phyloP scores from a whole-genome alignment of 257 asterid genomes.

The Fraxinus excelsior region DNA sequence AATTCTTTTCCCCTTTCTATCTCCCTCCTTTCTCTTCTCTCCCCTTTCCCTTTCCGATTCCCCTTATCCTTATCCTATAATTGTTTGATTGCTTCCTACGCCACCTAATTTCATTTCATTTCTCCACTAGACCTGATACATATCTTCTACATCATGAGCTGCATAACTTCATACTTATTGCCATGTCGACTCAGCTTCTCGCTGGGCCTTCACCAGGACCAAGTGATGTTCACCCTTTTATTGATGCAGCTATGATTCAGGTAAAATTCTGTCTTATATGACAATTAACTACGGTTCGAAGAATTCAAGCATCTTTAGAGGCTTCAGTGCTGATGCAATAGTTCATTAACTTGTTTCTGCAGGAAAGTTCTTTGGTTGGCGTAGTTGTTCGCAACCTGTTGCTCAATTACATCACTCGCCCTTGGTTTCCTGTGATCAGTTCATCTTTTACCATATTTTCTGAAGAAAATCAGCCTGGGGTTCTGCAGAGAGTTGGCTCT shows the following conservation, averaged over 20 bases:
- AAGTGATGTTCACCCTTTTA: conserved; percentile 79
- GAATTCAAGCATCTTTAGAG: conserved; percentile 15
- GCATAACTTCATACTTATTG: conserved; percentile 72
- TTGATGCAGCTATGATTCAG: conserved; percentile 88
- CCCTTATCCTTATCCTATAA: too few species aligned
- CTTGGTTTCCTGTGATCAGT: conserved; percentile 50
- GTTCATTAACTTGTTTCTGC: conserved; percentile 36
- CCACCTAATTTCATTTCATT: conserved; percentile 29
- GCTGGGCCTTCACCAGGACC: conserved; percentile 94
- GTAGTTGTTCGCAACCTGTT: conserved; percentile 63
- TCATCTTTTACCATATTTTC: conserved; percentile 58
- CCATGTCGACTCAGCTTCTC: conserved; percentile 92
- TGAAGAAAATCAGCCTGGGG: conserved; percentile 75
- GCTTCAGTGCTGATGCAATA: conserved; percentile 14
- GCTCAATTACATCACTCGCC: conserved; percentile 68
- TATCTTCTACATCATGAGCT: conserved; percentile 82
- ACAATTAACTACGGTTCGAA: not conserved
- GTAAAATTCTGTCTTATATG: conserved; percentile 31
- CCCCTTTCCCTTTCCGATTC: too few species aligned
- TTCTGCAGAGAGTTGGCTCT: conserved; percentile 85
- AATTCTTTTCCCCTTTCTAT: too few species aligned
- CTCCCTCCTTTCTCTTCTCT: too few species aligned
- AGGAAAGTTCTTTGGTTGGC: conserved; percentile 77
- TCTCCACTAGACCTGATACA: conserved; percentile 55
- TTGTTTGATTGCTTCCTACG: too few species aligned